Evolutionary conservation across 1,139 yeast genomes (phyloP).

Genomic region (Candida sp.): DNA sequence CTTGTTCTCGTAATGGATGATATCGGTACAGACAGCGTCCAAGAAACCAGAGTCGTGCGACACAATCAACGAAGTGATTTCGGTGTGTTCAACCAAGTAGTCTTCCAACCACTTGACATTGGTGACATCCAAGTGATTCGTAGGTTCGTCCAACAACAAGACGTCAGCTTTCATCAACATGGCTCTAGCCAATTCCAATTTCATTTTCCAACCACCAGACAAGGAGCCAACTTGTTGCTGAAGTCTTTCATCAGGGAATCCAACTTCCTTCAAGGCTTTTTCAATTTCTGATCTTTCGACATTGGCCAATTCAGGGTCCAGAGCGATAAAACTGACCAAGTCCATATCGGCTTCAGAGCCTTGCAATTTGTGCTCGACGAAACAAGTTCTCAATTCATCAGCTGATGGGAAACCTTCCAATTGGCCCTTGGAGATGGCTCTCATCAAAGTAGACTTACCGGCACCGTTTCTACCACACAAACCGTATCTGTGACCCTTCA

Average conservation of each 20-base stretch:
- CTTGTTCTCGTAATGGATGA: constrained; percentile 95
- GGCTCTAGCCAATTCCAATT: constrained; percentile 96
- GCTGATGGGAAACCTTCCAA: constrained; percentile 97
- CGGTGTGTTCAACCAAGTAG: constrained; percentile 77
- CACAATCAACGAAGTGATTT: constrained; percentile 93
- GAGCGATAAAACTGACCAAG: constrained; percentile 85
- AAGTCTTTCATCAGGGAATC: constrained; percentile 90
- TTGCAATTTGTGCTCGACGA: constrained; percentile 96
- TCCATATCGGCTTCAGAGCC: constrained; percentile 95
- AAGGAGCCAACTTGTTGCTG: constrained; percentile 91
- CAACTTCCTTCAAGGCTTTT: constrained; percentile 79
- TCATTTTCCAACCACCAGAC: constrained; percentile 99
- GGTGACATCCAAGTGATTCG: constrained; percentile 95
- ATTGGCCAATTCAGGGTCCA: constrained; percentile 77
- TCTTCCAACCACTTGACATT: constrained; percentile 96
- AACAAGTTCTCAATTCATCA: constrained; percentile 87
- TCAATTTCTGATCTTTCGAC: constrained; percentile 75
- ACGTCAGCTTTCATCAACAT: constrained; percentile 98
- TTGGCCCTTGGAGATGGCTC: constrained; percentile 97
- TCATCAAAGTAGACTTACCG: constrained; percentile 97
- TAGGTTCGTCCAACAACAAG: constrained; percentile 94
- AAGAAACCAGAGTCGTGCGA: constrained; percentile 98
- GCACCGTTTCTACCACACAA: constrained; percentile 99
- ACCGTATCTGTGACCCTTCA: constrained; percentile 98
- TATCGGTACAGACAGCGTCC: constrained; percentile 95